A percentile compares a stretch with the other conserved stretches of the same genome.
phyloP scores from a whole-genome alignment of 1,139 yeast genomes.

The Yamadazyma conglobata region DNA sequence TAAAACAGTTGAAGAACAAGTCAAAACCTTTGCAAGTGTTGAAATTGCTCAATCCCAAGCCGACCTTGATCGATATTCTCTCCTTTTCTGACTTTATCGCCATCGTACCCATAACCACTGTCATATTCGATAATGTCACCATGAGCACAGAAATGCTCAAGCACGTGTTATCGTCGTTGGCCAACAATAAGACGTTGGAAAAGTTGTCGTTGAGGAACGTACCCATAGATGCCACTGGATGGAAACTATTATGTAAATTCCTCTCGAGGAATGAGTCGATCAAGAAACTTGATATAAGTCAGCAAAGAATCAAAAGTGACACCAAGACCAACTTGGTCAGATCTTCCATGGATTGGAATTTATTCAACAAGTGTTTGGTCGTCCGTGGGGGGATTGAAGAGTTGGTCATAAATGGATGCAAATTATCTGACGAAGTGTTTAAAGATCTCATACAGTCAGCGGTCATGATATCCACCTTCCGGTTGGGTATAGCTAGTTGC shows the following conservation, averaged over 20 bases:
- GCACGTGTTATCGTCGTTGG: conserved; percentile 61
- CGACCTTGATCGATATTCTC: conserved; percentile 83
- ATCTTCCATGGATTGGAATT: conserved; percentile 71
- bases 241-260: conserved; percentile 75
- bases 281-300: conserved; percentile 74
- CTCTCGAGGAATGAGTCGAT: conserved; percentile 55
- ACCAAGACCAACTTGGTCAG: conserved; percentile 45
- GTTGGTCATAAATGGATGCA: conserved; percentile 77
- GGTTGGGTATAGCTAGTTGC: conserved; percentile 76
- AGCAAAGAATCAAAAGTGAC: conserved; percentile 60
- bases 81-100: conserved; percentile 87
- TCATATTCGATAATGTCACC: conserved; percentile 79
- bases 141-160: conserved; percentile 78
- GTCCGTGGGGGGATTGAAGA: conserved; percentile 77
- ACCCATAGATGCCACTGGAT: conserved; percentile 64
- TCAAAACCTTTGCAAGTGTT: conserved; percentile 71
- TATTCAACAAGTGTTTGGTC: conserved; percentile 57
- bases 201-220: conserved; percentile 79
- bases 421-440: conserved; percentile 52
- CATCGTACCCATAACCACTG: conserved; percentile 73
- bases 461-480: conserved; percentile 51
- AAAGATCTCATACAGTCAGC: conserved; percentile 50
- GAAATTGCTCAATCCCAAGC: conserved; percentile 82
- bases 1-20: conserved; percentile 78
- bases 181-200: conserved; percentile 55